Conservation (phyloP, 2,329 filamentous ascomycete species). For the Esteya vermicola region DNA sequence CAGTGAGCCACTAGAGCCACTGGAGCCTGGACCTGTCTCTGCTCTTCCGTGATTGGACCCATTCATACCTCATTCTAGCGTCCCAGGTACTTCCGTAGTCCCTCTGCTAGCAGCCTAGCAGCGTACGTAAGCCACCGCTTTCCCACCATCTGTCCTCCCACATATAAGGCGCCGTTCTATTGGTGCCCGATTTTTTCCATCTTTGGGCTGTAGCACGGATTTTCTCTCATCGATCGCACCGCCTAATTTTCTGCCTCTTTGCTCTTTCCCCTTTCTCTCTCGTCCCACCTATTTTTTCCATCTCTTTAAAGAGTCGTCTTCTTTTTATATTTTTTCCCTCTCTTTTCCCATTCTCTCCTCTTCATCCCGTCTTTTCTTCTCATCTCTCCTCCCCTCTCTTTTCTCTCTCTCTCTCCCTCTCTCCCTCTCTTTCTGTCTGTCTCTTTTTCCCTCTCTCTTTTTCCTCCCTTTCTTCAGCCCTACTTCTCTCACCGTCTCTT, state of each 20-base stretch:
- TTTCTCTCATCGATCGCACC: background rate
- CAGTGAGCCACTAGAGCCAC: too few relatives aligned
- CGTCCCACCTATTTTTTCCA: background rate
- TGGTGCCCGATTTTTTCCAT: background rate
- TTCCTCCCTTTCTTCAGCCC: background rate
- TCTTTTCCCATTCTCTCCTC: background rate
- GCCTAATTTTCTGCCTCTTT: too few relatives aligned
- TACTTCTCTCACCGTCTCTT: background rate
- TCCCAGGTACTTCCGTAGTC: too few relatives aligned
- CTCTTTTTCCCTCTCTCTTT: background rate
- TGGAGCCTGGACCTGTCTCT: too few relatives aligned
- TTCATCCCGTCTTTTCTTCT: too few relatives aligned
- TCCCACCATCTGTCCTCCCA: too few relatives aligned
- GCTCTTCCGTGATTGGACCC: too few relatives aligned
- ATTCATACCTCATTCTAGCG: too few relatives aligned
- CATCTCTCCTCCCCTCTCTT: background rate
- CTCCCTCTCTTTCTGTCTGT: background rate
- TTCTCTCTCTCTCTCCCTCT: background rate
- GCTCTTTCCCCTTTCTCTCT: background rate
- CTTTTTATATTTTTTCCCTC: background rate
- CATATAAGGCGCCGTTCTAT: background rate
- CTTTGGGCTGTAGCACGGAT: too few relatives aligned
- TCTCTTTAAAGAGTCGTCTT: background rate
- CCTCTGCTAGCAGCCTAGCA: too few relatives aligned
- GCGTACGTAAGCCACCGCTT: too few relatives aligned